Base-by-base conservation (phyloP, 345 rosid genomes). In the Erodium maritimum region DNA sequence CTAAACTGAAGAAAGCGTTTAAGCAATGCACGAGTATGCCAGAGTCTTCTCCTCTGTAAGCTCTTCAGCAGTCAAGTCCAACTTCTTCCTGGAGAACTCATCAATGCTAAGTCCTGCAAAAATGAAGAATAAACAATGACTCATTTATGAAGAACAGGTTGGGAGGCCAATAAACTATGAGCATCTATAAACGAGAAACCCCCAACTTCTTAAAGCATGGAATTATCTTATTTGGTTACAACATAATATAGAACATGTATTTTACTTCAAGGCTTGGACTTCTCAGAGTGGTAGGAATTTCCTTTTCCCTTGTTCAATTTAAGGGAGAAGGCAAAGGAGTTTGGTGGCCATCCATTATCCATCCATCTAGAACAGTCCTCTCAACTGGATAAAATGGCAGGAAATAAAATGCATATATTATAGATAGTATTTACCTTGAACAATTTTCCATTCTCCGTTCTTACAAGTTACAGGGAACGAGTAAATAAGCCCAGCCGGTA, bases 11-110 rank as follows among this genome's bases (percentile, higher is more conserved):
- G 33, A 25, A 25, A 25, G 4, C 33, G 7, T 25, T 25, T 25
- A 25, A 3, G 33, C 3, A 58, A 87, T 82, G 63, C 82, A 75
- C 3, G 89, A 83, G 61, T 76, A 67, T 19, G 87, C 94, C 68
- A 78, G 60, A 10, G 77, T 20, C 75, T 85, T 85, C 83, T 91
- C 96, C 72, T 91, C 94, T 24, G 71, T 52, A 19, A 87, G 85
- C 75, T 91, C 96, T 23, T 71, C 71, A 0, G 83, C 89, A 0
- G 96, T 82, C 14, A 75, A 83, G 63, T 91, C 96, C 96, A 87
- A 79, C 77, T 79, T 83, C 19, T 50, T 56, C 77, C 91, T 83
- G 1, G 96, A 83, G 48, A 87, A 79, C 63, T 78, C 85, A 16
- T 87, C 88, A 19, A 85, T 73, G 61, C 68, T 56, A 8, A 91